Conservation (phyloP, 768 basidiomycete genomes). For the Mycena vulgaris region DNA sequence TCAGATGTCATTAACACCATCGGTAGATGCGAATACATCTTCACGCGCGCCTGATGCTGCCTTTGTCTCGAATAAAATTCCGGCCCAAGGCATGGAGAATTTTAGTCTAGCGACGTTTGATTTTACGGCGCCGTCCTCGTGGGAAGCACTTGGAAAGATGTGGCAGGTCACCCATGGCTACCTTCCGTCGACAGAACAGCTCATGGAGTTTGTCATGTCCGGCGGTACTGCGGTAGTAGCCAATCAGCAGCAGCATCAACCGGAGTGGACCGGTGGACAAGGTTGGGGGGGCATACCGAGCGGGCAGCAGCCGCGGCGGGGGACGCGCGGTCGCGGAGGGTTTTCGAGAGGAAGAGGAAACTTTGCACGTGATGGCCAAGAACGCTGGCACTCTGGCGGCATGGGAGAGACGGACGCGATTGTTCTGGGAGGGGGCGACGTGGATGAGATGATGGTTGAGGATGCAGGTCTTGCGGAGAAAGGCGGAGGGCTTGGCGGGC, state of each 20-base stretch:
- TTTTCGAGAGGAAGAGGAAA: slow-evolving; percentile 53
- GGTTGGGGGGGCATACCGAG: slow-evolving; percentile 7
- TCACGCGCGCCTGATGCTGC: slow-evolving; percentile 62
- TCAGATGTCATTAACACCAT: slow-evolving; percentile 58
- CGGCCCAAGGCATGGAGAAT: slow-evolving; percentile 67
- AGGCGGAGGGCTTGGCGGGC: slow-evolving; percentile 56
- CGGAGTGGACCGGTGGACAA: slow-evolving; percentile 27
- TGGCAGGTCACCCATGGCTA: slow-evolving; percentile 81
- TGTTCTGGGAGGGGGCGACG: slow-evolving; percentile 67
- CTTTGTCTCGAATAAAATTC: slow-evolving; percentile 51
- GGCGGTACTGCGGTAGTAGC: slow-evolving; percentile 42
- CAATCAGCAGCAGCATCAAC: slow-evolving; percentile 39
- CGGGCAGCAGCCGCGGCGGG: slow-evolving; percentile 8
- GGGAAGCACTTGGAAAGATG: slow-evolving; percentile 86
- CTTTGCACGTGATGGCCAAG: slow-evolving; percentile 55
- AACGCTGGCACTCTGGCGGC: slow-evolving; percentile 52
- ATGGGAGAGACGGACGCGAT: slow-evolving; percentile 69
- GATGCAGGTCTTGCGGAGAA: slow-evolving; percentile 30
- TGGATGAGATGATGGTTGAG: slow-evolving; percentile 37
- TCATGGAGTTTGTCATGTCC: slow-evolving; percentile 81
- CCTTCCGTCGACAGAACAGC: slow-evolving; percentile 79
- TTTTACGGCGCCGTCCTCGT: slow-evolving; percentile 79
- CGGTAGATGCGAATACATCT: slow-evolving; percentile 74
- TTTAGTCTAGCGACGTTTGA: slow-evolving; percentile 85
- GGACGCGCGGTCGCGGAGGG: slow-evolving; percentile 50